Evolutionary conservation across 1,284 basidiomycete genomes (phyloP).

Genomic region (Exobasidium rhododendri): DNA sequence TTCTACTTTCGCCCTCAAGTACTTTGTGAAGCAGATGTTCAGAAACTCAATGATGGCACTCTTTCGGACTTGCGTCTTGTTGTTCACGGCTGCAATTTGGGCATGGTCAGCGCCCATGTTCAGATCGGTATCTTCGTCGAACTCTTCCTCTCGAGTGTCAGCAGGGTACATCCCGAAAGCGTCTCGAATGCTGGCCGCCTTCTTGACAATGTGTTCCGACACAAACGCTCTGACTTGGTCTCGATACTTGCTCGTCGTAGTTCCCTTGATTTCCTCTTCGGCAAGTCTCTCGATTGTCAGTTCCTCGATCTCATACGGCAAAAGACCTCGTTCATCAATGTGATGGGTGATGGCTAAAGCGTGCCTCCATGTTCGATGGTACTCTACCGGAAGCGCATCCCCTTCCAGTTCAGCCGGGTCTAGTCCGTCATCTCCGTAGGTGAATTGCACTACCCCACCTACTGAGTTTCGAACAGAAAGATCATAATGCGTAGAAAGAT

Average conservation of each 20-base stretch:
- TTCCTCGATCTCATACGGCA: slow-evolving; percentile 83
- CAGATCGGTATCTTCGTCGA: slow-evolving; percentile 74
- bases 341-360: slow-evolving; percentile 65
- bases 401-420: slow-evolving; percentile 95
- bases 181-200: slow-evolving; percentile 69
- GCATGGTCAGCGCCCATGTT: slow-evolving; percentile 69
- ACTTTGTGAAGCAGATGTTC: slow-evolving; percentile 75
- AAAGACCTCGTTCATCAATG: slow-evolving; percentile 62
- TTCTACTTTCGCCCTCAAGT: slow-evolving; percentile 53
- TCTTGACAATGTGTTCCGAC: slow-evolving; percentile 66
- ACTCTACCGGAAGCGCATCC: slow-evolving; percentile 73
- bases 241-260: slow-evolving; percentile 68
- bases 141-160: slow-evolving; percentile 69
- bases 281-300: slow-evolving; percentile 68
- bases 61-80: slow-evolving; percentile 84
- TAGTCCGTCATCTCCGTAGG: slow-evolving; percentile 93
- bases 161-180: slow-evolving; percentile 82
- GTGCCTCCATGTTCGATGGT: slow-evolving; percentile 75
- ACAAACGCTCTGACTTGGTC: slow-evolving; percentile 75
- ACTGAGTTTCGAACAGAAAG: slow-evolving; percentile 92
- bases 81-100: slow-evolving; percentile 67
- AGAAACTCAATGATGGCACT: slow-evolving; percentile 77
- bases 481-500: slow-evolving; percentile 95
- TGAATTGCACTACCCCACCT: slow-evolving; percentile 96
- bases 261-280: slow-evolving; percentile 61